These are phyloP conservation scores for Phialophora tarda DNA, from an alignment of 2,329 filamentous ascomycete species.

Conservation along the genomic window DNA sequence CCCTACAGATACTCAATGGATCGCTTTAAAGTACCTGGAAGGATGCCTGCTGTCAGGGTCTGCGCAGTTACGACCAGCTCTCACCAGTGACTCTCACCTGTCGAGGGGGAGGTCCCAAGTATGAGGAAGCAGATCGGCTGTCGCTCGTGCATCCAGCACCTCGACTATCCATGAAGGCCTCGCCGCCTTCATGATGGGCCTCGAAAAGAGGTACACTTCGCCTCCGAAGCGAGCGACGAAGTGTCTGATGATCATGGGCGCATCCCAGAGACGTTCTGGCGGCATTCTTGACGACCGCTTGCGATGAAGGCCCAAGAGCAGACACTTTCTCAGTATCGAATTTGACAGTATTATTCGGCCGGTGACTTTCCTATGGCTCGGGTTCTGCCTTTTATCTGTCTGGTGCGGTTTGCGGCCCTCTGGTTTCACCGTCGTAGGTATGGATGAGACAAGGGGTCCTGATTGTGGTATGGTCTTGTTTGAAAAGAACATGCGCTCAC, in stretches of 20 bases:
- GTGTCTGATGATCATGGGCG: not conserved
- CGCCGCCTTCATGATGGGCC: not conserved
- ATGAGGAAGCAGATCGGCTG: not conserved
- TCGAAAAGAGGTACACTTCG: not conserved
- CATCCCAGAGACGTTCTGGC: slow-evolving; percentile 6
- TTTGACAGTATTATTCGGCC: slow-evolving; percentile 45
- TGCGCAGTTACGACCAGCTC: no score
- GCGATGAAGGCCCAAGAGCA: slow-evolving; percentile 39
- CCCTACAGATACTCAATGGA: no score
- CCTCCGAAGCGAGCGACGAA: slow-evolving; percentile 4
- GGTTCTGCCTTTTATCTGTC: slow-evolving; percentile 50
- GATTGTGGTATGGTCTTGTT: no score
- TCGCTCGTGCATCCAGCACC: not conserved
- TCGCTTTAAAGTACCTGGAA: no score
- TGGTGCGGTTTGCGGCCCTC: slow-evolving; percentile 58
- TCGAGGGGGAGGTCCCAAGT: not conserved
- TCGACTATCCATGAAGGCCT: slow-evolving; percentile 7
- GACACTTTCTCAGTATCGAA: slow-evolving; percentile 39
- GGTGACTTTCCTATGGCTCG: slow-evolving; percentile 58
- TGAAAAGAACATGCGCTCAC: slow-evolving; percentile 47
- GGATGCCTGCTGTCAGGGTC: no score
- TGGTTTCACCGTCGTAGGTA: slow-evolving; percentile 56
- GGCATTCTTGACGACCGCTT: slow-evolving; percentile 14
- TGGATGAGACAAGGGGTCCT: not conserved
- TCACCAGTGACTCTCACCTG: not conserved